A percentile compares a stretch with the other conserved stretches of the same genome.
phyloP scores from a whole-genome alignment of 225 moss, liverwort and hornwort species.

The Physcomitrium patens region DNA sequence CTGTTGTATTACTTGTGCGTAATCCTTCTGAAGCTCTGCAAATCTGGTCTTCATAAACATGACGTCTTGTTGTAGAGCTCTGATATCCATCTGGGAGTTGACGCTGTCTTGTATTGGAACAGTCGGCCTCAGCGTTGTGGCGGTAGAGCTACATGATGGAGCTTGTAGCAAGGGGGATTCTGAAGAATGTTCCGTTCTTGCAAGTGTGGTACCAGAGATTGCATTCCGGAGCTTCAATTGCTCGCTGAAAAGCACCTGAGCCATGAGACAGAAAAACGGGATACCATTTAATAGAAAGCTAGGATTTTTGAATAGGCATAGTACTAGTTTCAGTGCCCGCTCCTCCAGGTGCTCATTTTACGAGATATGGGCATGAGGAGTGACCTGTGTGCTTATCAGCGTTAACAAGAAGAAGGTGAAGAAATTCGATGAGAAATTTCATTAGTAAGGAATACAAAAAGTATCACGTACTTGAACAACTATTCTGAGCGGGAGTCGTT shows the following conservation, averaged over 20 bases:
- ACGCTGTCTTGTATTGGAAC: conserved; percentile 45
- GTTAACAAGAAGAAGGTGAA: no score
- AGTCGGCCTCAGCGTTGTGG: not conserved
- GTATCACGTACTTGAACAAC: conserved; percentile 60
- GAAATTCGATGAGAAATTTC: no score
- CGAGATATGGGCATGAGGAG: no score
- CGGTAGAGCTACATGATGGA: conserved; percentile 12
- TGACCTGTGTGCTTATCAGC: no score
- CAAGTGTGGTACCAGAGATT: conserved; percentile 46
- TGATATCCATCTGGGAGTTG: conserved; percentile 71
- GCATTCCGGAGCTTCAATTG: conserved; percentile 84
- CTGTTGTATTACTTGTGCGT: conserved; percentile 70
- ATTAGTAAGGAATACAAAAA: no score
- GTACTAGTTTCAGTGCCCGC: not conserved
- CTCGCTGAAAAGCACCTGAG: conserved; percentile 81
- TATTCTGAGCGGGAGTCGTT: conserved; percentile 85
- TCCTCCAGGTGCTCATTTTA: not conserved
- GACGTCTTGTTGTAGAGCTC: conserved; percentile 75
- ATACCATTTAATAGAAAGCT: no score
- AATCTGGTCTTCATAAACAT: conserved; percentile 92
- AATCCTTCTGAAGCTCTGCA: conserved; percentile 83
- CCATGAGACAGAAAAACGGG: not conserved
- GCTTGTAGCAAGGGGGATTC: conserved; percentile 18
- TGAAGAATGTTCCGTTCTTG: conserved; percentile 32
- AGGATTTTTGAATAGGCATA: no score